Evolutionary conservation across 169 alveolate species (phyloP).

Genomic region (Plasmodium ovale): DNA sequence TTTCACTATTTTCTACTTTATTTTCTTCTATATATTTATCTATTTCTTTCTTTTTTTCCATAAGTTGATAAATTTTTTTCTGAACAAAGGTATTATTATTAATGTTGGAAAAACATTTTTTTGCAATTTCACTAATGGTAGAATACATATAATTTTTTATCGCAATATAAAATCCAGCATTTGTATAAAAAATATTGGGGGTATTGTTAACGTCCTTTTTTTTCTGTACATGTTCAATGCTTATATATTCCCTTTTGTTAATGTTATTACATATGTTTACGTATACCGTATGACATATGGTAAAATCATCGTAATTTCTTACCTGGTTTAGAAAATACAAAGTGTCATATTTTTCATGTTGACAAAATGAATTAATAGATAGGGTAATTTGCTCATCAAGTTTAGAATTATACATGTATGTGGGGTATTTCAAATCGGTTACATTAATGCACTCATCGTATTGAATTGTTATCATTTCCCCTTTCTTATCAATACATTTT

Average conservation of each 20-base stretch:
- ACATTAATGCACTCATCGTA: conserved; percentile 61
- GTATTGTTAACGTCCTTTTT: background rate
- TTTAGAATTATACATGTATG: conserved; percentile 28
- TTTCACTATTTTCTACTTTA: background rate
- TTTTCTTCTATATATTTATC: background rate
- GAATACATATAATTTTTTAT: conserved; percentile 2
- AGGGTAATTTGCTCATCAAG: background rate
- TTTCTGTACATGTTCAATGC: conserved; percentile 38
- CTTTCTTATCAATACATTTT: conserved; percentile 9
- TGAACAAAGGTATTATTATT: conserved; percentile 4
- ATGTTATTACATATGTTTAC: conserved; percentile 50
- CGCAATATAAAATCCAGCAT: background rate
- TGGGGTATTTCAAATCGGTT: conserved; percentile 35
- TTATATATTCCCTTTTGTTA: conserved; percentile 30
- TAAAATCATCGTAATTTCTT: conserved; percentile 14
- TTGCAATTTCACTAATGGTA: background rate
- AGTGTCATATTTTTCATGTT: conserved; percentile 15
- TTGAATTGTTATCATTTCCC: background rate
- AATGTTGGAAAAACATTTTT: background rate
- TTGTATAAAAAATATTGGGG: background rate
- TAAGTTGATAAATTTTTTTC: conserved; percentile 10
- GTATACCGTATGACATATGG: conserved; percentile 28
- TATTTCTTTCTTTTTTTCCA: conserved; percentile 5
- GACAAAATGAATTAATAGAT: conserved; percentile 15
- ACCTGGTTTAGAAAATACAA: conserved; percentile 59